Base-by-base conservation (phyloP, 768 basidiomycete species). In the Gelatoporia subvermispora region DNA sequence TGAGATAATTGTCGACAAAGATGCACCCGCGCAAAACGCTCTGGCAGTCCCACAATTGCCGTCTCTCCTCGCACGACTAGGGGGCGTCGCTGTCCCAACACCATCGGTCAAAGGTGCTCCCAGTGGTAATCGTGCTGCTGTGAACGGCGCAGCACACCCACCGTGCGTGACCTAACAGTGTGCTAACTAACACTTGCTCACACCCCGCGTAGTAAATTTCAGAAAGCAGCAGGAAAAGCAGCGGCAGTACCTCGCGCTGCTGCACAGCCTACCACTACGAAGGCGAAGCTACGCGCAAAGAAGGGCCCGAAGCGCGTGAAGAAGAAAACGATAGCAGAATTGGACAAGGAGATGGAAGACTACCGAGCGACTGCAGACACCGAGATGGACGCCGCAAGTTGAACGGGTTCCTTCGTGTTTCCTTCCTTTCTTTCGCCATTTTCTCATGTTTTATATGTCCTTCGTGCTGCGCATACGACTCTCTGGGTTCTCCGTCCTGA, bases 291-390 rank as follows among this genome's bases (percentile, higher is more conserved):
- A 16, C 78, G 80, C 23, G 65, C 70, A 35, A 88, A 84, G 70
- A 90, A 88, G 58, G 88, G 88, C 0, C 84, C 88, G 0, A 82
- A 78, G 58, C 78, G 88, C 35, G 61, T 87, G 37, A 87, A 86
- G 59, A 88, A 88, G 65, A 42, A 52, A 13, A 77, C 84, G 0
- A 60, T 68, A 7, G 81, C 74, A 22, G 78, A 88, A 50, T 72
- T 90, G 20, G 87, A 90, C 62, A 73, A 76, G 61, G 87, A 90
- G 63, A 88, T 90, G 84, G 88, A 90, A 48, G 82, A 84, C 42
- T 90, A 88, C 54, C 75, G 76, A 43, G 81, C 85, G 18, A 68
- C 65, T 10, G 70, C 67, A 11, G 66, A 44, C 28, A 34, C 47
- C 28, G 28, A 31, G 5, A 31, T 31, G 28, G 13, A 31, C 13